Conservation (phyloP, 2,329 filamentous ascomycete genomes). For the Botrytis cinerea region DNA sequence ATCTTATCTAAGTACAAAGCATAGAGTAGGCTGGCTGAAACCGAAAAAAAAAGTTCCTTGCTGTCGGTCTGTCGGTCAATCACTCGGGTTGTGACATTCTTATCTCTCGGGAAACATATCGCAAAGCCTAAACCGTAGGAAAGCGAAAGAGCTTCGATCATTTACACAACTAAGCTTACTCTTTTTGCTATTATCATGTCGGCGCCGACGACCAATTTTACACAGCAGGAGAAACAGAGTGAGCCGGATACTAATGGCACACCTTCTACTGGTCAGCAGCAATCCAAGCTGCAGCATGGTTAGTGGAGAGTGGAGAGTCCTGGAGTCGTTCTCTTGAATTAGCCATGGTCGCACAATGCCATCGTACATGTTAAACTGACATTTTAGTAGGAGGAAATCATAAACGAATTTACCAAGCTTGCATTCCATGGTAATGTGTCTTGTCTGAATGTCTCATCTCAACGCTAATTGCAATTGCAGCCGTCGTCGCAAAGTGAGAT, state of each 20-base stretch:
- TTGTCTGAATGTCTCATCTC: neutral
- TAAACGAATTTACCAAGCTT: conserved; percentile 43
- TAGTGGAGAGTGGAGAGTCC: conserved; percentile 10
- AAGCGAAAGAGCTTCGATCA: conserved; percentile 25
- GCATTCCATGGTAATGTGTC: conserved; percentile 48
- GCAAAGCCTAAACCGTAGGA: conserved; percentile 31
- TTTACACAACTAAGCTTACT: conserved; percentile 25
- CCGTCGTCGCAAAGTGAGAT: conserved; percentile 56
- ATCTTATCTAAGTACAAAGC: neutral
- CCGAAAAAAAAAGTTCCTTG: neutral
- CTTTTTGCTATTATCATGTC: conserved; percentile 18
- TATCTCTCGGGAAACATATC: conserved; percentile 16
- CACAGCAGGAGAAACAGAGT: conserved; percentile 20
- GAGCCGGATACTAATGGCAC: conserved; percentile 8
- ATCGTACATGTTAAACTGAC: conserved; percentile 13
- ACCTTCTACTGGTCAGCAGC: conserved; percentile 17
- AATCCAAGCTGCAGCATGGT: conserved; percentile 20
- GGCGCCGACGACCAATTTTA: conserved; percentile 16
- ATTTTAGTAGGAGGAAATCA: conserved; percentile 17
- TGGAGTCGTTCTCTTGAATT: neutral
- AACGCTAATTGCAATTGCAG: conserved; percentile 33
- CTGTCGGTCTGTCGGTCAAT: neutral
- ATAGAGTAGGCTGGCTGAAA: neutral
- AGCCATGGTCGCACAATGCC: conserved; percentile 8
- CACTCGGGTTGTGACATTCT: neutral